Percentiles rank a stretch among this genome's conserved stretches.
These are phyloP conservation scores for Loxodes magnus DNA, from an alignment of 73 alveolate genomes.

Conservation along the genomic window DNA sequence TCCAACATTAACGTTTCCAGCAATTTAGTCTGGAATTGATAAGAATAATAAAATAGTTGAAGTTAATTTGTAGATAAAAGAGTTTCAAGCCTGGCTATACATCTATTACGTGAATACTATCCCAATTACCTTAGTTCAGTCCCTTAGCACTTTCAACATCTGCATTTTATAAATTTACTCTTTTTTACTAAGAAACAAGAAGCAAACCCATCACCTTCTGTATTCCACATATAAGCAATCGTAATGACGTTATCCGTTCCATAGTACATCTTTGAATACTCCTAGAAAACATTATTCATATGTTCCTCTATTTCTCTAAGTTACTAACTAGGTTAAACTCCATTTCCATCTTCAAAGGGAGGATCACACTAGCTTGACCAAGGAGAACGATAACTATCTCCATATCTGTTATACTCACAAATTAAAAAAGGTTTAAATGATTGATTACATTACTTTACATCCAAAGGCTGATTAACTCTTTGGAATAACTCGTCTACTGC, in stretches of 20 bases:
- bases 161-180: too few relatives aligned
- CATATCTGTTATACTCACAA: conserved; percentile 70
- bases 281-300: conserved; percentile 51
- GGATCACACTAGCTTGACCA: conserved; percentile 70
- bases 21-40: not conserved
- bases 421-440: conserved; percentile 43
- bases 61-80: conserved; percentile 36
- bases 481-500: conserved; percentile 25
- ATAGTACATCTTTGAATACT: conserved; percentile 59
- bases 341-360: conserved; percentile 24
- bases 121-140: conserved; percentile 45
- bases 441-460: conserved; percentile 6
- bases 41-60: conserved; percentile 49
- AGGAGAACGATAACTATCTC: conserved; percentile 69
- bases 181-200: conserved; percentile 61
- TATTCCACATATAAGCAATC: conserved; percentile 60
- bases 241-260: conserved; percentile 54
- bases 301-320: conserved; percentile 57
- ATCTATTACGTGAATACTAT: conserved; percentile 31
- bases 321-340: conserved; percentile 40
- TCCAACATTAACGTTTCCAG: conserved; percentile 1
- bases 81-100: conserved; percentile 24
- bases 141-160: conserved; percentile 35
- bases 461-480: conserved; percentile 43
- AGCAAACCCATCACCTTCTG: conserved; percentile 58